Percentiles rank a stretch among this genome's conserved stretches.
These are phyloP conservation scores for Salvia miltiorrhiza DNA, from an alignment of 257 asterid species.

Conservation along the genomic window DNA sequence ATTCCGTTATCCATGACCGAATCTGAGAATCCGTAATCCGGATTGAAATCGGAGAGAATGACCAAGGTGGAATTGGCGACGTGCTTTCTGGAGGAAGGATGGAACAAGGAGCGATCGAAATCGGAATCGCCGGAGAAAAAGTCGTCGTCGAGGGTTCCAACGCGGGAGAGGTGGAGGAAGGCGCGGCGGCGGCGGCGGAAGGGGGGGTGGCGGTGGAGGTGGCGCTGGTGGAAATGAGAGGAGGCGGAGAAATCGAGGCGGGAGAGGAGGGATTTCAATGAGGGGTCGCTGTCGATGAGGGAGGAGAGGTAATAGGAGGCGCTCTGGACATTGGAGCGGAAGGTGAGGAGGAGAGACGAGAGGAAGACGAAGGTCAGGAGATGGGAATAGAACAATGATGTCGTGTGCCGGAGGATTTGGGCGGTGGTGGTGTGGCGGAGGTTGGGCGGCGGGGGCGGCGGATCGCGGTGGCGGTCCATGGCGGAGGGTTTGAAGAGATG, in stretches of 20 bases:
- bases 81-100: conserved; percentile 43
- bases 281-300: conserved; percentile 65
- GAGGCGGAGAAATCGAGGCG: conserved; percentile 64
- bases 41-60: conserved; percentile 43
- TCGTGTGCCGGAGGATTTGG: conserved; percentile 61
- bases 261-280: conserved; percentile 69
- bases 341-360: conserved; percentile 53
- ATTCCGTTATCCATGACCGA: conserved; percentile 47
- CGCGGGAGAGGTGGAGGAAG: conserved; percentile 83
- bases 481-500: conserved; percentile 24
- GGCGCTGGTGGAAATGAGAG: conserved; percentile 40
- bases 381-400: conserved; percentile 45
- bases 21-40: conserved; percentile 41
- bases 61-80: conserved; percentile 43
- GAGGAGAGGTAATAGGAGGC: conserved; percentile 74
- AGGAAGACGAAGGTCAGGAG: conserved; percentile 57
- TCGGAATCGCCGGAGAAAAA: conserved; percentile 88
- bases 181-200: conserved; percentile 79
- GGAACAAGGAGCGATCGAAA: conserved; percentile 68
- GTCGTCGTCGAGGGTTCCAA: conserved; percentile 82
- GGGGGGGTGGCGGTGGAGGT: conserved; percentile 24
- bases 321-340: conserved; percentile 67
- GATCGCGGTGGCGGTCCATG: conserved; percentile 42
- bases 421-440: conserved; percentile 40
- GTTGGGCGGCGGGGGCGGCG: conserved; percentile 39